Conservation (phyloP, 495 filamentous ascomycete species). For the Penicillium atrosanguineum region DNA sequence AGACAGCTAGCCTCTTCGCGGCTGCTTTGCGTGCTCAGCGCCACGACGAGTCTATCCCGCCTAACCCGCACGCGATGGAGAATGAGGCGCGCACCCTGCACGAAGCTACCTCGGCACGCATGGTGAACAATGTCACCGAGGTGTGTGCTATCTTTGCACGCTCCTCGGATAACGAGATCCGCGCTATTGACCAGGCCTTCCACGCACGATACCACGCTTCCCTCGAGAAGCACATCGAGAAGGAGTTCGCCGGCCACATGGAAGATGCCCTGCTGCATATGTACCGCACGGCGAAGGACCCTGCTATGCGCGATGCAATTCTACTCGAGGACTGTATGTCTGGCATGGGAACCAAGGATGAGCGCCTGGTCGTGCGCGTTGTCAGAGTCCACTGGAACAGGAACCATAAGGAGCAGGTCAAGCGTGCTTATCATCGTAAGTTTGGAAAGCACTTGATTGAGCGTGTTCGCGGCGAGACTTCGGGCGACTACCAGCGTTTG, state of each 20-base stretch:
- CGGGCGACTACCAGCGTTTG: slow-evolving; percentile 74
- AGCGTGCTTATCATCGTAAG: slow-evolving; percentile 64
- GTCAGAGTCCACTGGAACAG: slow-evolving; percentile 79
- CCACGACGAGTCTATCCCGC: slow-evolving; percentile 70
- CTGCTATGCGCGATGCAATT: slow-evolving; percentile 75
- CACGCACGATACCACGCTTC: slow-evolving; percentile 58
- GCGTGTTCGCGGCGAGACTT: slow-evolving; percentile 77
- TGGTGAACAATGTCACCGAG: slow-evolving; percentile 71
- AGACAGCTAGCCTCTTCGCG: slow-evolving; percentile 78
- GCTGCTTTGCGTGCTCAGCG: slow-evolving; percentile 69
- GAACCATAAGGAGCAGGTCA: slow-evolving; percentile 66
- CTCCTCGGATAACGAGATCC: slow-evolving; percentile 73
- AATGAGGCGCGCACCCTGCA: slow-evolving; percentile 70
- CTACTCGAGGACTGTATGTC: slow-evolving; percentile 82
- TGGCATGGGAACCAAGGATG: slow-evolving; percentile 83
- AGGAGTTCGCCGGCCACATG: slow-evolving; percentile 91
- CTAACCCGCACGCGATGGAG: slow-evolving; percentile 67
- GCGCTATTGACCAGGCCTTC: slow-evolving; percentile 74
- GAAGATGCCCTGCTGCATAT: slow-evolving; percentile 77
- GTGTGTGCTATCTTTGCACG: slow-evolving; percentile 74
- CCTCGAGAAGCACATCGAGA: slow-evolving; percentile 69
- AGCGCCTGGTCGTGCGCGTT: slow-evolving; percentile 68
- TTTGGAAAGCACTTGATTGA: slow-evolving; percentile 60
- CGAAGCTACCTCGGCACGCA: slow-evolving; percentile 64
- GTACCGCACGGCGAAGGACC: slow-evolving; percentile 71